Percentiles rank a stretch among this genome's conserved stretches.
phyloP scores from a whole-genome alignment of 1,284 basidiomycete genomes.

The Cystobasidium sp. region DNA sequence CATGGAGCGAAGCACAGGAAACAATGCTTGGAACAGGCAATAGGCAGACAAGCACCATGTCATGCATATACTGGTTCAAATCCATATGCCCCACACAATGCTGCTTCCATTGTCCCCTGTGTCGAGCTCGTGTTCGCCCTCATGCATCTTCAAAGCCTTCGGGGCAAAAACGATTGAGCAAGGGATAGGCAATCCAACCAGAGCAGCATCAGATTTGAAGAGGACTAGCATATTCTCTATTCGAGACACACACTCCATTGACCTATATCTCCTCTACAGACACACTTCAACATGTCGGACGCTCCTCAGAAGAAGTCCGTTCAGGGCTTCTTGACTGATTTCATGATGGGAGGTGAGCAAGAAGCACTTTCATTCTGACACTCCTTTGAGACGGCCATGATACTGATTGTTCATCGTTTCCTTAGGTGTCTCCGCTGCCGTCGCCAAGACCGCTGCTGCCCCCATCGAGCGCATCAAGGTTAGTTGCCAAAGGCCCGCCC shows the following conservation, averaged over 20 bases:
- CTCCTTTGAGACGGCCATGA: background rate
- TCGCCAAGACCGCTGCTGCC: conserved; percentile 95
- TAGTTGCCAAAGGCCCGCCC: background rate
- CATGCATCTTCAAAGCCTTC: too few relatives aligned
- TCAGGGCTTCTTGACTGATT: conserved; percentile 44
- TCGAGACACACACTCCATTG: background rate
- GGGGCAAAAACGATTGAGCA: too few relatives aligned
- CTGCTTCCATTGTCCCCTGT: too few relatives aligned
- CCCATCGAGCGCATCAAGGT: conserved; percentile 97
- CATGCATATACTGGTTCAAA: too few relatives aligned
- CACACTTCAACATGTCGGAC: conserved; percentile 33
- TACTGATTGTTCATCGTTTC: background rate
- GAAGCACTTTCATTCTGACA: background rate
- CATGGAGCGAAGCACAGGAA: too few relatives aligned
- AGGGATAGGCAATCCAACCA: too few relatives aligned
- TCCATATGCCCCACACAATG: too few relatives aligned
- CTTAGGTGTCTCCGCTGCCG: conserved; percentile 62
- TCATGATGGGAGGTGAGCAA: conserved; percentile 47
- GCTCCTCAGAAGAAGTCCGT: conserved; percentile 37
- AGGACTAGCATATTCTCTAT: too few relatives aligned
- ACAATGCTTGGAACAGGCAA: too few relatives aligned
- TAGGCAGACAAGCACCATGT: too few relatives aligned
- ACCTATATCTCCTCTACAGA: background rate
- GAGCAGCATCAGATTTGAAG: too few relatives aligned
- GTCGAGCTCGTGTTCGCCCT: too few relatives aligned